Conservation (phyloP, 2,329 filamentous ascomycete genomes). For the Fusarium succisae region DNA sequence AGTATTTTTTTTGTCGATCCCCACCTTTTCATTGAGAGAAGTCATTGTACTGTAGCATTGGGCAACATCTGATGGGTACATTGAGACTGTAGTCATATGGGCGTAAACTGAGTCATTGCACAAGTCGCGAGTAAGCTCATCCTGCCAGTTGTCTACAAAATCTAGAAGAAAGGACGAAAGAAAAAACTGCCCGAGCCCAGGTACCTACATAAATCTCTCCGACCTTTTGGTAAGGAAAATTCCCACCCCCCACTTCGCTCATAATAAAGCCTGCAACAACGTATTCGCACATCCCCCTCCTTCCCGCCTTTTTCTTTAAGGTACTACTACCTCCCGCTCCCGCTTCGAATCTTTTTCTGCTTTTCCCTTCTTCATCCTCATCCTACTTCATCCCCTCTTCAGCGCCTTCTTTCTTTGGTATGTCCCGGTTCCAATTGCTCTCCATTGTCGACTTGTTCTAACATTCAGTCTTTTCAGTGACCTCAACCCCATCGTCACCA, state of each 20-base stretch:
- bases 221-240: conserved; percentile 21
- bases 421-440: conserved; percentile 6
- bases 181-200: conserved; percentile 4
- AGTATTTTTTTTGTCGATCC: conserved; percentile 13
- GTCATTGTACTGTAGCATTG: conserved; percentile 15
- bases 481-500: conserved; percentile 33
- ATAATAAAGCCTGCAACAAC: conserved; percentile 37
- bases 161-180: background rate
- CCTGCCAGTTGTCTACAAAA: background rate
- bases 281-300: conserved; percentile 45
- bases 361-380: conserved; percentile 39
- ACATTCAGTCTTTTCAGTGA: conserved; percentile 34
- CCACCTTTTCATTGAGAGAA: conserved; percentile 4
- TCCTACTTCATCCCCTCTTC: conserved; percentile 21
- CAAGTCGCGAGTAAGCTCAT: conserved; percentile 14
- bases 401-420: conserved; percentile 21
- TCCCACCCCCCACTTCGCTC: conserved; percentile 38
- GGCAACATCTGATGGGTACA: conserved; percentile 17
- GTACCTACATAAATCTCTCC: conserved; percentile 12
- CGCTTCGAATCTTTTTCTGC: conserved; percentile 42
- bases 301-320: conserved; percentile 41
- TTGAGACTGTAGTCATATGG: background rate
- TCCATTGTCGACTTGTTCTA: conserved; percentile 19
- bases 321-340: conserved; percentile 44
- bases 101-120: conserved; percentile 4